Evolutionary conservation across 345 rosid species (phyloP).

Genomic region (Streptanthus diversifolius): DNA sequence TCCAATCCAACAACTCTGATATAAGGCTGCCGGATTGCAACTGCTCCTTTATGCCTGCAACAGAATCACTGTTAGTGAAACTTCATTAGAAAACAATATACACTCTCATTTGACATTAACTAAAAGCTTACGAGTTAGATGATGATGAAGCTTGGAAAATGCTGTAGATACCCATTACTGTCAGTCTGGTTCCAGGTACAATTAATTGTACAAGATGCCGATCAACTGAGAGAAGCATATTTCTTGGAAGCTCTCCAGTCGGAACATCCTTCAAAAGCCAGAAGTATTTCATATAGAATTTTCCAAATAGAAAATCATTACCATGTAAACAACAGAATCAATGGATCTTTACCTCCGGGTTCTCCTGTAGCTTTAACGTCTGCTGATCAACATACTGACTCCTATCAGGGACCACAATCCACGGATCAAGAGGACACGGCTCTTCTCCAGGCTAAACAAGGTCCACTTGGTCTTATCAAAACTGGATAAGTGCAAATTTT

Average conservation of each 20-base stretch:
- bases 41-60: conserved; percentile 86
- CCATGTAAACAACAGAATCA: neutral
- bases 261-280: conserved; percentile 74
- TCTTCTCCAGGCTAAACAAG: conserved; percentile 78
- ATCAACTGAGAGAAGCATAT: conserved; percentile 90
- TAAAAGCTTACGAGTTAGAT: conserved; percentile 55
- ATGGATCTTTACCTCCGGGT: conserved; percentile 67
- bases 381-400: conserved; percentile 97
- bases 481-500: neutral
- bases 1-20: conserved; percentile 89
- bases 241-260: conserved; percentile 98
- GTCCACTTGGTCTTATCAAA: neutral
- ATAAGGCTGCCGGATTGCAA: conserved; percentile 90
- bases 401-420: conserved; percentile 93
- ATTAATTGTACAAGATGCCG: conserved; percentile 82
- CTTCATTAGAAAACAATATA: neutral
- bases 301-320: neutral
- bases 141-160: conserved; percentile 83
- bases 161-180: conserved; percentile 90
- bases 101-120: neutral
- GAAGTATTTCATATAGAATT: neutral
- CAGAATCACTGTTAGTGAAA: neutral
- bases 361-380: conserved; percentile 90
- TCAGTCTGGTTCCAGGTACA: conserved; percentile 93
- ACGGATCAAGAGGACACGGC: conserved; percentile 92